phyloP scores from a whole-genome alignment of 2,329 filamentous ascomycete species.

The Seiridium unicorne region DNA sequence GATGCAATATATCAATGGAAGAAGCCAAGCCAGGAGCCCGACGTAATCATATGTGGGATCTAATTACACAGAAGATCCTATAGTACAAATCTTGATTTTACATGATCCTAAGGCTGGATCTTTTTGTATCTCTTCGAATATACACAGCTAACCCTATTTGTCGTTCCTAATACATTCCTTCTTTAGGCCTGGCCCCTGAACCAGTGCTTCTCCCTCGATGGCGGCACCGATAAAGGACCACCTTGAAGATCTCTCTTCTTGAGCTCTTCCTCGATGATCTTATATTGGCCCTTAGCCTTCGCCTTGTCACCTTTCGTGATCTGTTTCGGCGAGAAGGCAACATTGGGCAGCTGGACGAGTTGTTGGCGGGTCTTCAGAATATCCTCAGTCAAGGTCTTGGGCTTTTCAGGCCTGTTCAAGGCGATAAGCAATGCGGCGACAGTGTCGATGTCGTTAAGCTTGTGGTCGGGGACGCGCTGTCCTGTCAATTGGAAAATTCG shows the following conservation, averaged over 20 bases:
- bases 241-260: conserved; percentile 56
- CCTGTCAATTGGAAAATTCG: conserved; percentile 80
- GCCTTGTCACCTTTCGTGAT: conserved; percentile 72
- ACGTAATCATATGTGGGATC: neutral
- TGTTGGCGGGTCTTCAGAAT: conserved; percentile 40
- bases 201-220: conserved; percentile 43
- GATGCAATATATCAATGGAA: neutral
- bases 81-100: conserved; percentile 2
- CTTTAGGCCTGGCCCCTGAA: conserved; percentile 35
- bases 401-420: conserved; percentile 52
- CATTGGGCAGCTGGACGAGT: conserved; percentile 58
- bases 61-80: neutral
- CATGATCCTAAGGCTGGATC: neutral
- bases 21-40: neutral
- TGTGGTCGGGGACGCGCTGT: conserved; percentile 68
- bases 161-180: no score
- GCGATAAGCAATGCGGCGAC: conserved; percentile 54
- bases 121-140: neutral
- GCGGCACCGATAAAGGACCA: conserved; percentile 39
- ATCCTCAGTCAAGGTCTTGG: conserved; percentile 61
- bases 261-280: conserved; percentile 74
- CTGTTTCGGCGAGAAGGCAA: conserved; percentile 63
- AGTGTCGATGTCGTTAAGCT: conserved; percentile 55
- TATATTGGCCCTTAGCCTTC: conserved; percentile 71
- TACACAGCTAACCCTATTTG: no score